Evolutionary conservation across 1,284 basidiomycete species (phyloP).

Genomic region (Erythrobasidium hasegawianum): DNA sequence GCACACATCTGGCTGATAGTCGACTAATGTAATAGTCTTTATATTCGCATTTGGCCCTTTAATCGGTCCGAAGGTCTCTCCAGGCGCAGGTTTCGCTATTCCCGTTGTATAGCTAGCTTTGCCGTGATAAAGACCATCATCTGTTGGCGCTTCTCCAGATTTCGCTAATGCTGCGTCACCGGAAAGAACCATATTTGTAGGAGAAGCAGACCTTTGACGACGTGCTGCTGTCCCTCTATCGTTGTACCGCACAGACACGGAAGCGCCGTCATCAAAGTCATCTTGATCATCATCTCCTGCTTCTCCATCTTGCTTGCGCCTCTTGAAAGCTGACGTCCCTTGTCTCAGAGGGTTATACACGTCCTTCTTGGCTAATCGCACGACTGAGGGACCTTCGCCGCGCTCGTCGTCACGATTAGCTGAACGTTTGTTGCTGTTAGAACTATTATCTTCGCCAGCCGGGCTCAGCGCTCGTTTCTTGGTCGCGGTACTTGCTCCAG

Average conservation of each 20-base stretch:
- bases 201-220: neutral
- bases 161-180: constrained; percentile 30
- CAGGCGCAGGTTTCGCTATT: constrained; percentile 40
- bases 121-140: constrained; percentile 87
- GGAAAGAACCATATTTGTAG: constrained; percentile 20
- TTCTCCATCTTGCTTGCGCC: constrained; percentile 17
- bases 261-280: constrained; percentile 19
- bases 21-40: constrained; percentile 87
- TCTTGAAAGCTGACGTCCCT: constrained; percentile 20
- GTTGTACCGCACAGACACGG: constrained; percentile 7
- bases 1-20: constrained; percentile 98
- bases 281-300: constrained; percentile 9
- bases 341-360: constrained; percentile 31
- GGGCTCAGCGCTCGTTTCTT: constrained; percentile 29
- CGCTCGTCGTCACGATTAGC: constrained; percentile 9
- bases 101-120: constrained; percentile 76
- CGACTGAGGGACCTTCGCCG: constrained; percentile 26
- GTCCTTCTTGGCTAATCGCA: constrained; percentile 12
- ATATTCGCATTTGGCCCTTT: constrained; percentile 64
- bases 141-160: constrained; percentile 43
- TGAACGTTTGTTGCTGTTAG: neutral
- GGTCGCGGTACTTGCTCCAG: constrained; percentile 21
- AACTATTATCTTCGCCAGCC: neutral
- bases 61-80: constrained; percentile 42
- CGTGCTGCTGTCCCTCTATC: constrained; percentile 1